Conservation (phyloP, 768 basidiomycete species). For the Phlegmacium glaucopus region DNA sequence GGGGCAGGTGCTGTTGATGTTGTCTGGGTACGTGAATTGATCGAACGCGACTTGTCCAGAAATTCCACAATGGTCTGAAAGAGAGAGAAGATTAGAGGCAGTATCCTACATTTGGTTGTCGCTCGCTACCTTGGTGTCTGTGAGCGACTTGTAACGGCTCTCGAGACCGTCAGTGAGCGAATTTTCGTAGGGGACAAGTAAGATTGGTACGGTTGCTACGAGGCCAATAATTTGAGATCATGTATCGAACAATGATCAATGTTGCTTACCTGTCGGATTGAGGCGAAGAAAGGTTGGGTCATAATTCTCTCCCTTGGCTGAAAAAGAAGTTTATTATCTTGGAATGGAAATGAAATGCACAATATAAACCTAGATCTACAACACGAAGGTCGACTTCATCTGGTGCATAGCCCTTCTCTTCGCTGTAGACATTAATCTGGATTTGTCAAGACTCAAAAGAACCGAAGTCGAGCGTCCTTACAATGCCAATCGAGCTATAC, state of each 20-base stretch:
- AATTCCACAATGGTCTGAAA: conserved; percentile 71
- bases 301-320: conserved; percentile 80
- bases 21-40: conserved; percentile 63
- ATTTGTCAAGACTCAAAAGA: neutral
- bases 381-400: conserved; percentile 71
- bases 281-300: conserved; percentile 71
- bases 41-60: conserved; percentile 78
- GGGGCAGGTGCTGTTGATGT: conserved; percentile 75
- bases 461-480: conserved; percentile 27
- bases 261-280: conserved; percentile 62
- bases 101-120: neutral
- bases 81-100: neutral
- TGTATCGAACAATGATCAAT: neutral
- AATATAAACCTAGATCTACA: conserved; percentile 58
- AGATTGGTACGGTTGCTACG: conserved; percentile 73
- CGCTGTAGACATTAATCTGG: conserved; percentile 22
- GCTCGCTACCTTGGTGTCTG: conserved; percentile 60
- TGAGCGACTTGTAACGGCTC: conserved; percentile 77
- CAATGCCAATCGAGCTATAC: conserved; percentile 53
- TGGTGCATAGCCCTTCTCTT: conserved; percentile 81
- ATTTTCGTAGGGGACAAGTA: conserved; percentile 81
- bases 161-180: conserved; percentile 68
- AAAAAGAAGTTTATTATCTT: neutral
- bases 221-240: neutral
- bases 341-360: neutral